Conservation (phyloP, 139 green algal species). For the Monoraphidium neglectum region DNA sequence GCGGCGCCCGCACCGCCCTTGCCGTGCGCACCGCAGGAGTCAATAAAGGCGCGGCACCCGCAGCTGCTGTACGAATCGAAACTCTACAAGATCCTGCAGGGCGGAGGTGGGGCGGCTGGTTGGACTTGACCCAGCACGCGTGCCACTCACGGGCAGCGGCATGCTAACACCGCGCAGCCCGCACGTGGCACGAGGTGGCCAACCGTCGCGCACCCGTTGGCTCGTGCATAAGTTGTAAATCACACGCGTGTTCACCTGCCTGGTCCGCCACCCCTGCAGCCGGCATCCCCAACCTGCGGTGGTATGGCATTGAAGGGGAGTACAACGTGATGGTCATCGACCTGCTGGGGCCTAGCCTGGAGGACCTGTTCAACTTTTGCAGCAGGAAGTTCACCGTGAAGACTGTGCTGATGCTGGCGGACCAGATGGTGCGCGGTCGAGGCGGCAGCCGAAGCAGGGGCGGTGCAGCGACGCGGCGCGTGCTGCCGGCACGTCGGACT, state of each 20-base stretch:
- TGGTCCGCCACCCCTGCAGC: conserved; percentile 71
- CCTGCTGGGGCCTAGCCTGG: conserved; percentile 93
- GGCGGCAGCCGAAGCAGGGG: no score
- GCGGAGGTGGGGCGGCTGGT: conserved; percentile 67
- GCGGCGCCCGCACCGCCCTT: no score
- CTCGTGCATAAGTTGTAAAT: no score
- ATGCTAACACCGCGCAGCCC: no score
- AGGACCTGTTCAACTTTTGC: conserved; percentile 99
- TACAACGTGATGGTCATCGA: conserved; percentile 99
- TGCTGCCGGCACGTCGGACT: no score
- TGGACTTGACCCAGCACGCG: no score
- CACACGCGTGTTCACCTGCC: no score
- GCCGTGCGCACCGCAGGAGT: conserved; percentile 65
- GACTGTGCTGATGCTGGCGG: conserved; percentile 98
- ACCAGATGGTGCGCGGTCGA: no score
- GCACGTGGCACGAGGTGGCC: no score
- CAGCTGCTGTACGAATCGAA: conserved; percentile 96
- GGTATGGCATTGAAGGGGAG: conserved; percentile 98
- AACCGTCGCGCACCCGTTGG: no score
- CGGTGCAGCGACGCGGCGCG: no score
- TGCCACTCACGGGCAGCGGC: no score
- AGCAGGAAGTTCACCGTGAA: conserved; percentile 96
- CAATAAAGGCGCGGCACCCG: conserved; percentile 86
- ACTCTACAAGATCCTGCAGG: conserved; percentile 94
- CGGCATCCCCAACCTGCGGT: conserved; percentile 97